Conservation (phyloP, 2,329 filamentous ascomycete genomes). For the Fonsecaea pugnacius region DNA sequence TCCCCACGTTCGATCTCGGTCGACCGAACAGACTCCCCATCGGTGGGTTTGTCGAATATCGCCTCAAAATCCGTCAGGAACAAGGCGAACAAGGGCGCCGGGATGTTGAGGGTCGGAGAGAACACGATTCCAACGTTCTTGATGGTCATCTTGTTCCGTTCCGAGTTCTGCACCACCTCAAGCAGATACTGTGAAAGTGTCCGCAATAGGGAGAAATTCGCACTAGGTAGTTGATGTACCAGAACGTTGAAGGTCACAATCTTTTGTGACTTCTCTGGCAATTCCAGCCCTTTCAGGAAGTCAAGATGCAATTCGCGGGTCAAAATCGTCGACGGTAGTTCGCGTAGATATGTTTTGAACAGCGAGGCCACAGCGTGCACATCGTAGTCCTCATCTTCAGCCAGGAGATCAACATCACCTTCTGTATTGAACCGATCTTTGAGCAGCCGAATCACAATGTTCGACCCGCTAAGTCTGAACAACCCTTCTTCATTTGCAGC, state of each 20-base stretch:
- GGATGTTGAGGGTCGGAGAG: constrained; percentile 94
- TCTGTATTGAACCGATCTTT: constrained; percentile 93
- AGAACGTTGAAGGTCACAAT: constrained; percentile 75
- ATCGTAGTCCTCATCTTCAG: constrained; percentile 84
- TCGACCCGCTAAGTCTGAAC: constrained; percentile 95
- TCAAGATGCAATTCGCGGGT: constrained; percentile 88
- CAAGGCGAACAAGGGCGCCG: constrained; percentile 88
- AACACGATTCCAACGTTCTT: constrained; percentile 98
- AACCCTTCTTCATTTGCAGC: constrained; percentile 90
- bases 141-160: constrained; percentile 96
- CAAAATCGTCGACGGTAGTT: constrained; percentile 87
- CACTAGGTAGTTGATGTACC: constrained; percentile 75
- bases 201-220: constrained; percentile 79
- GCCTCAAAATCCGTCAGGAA: constrained; percentile 87
- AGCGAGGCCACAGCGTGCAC: constrained; percentile 94
- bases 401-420: constrained; percentile 84
- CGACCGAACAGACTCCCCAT: constrained; percentile 17
- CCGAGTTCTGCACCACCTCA: constrained; percentile 86
- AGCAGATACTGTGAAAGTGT: constrained; percentile 88
- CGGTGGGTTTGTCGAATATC: constrained; percentile 75
- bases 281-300: constrained; percentile 83
- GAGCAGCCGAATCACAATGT: constrained; percentile 86
- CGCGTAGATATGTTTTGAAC: constrained; percentile 89
- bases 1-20: constrained; percentile 45
- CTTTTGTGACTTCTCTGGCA: constrained; percentile 75